phyloP scores from a whole-genome alignment of 306 rosid species.

The Glycine latifolia region DNA sequence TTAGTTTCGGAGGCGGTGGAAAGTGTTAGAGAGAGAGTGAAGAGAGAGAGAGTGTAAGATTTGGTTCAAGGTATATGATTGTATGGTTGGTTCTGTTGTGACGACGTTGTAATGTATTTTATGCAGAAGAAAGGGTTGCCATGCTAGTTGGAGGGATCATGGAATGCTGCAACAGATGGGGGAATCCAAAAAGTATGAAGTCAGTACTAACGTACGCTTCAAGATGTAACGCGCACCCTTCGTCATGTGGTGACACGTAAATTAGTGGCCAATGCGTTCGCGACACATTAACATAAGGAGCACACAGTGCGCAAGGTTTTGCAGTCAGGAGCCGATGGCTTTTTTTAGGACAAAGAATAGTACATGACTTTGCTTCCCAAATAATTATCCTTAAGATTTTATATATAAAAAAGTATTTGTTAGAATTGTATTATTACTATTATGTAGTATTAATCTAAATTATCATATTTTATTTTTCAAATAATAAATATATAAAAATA shows the following conservation, averaged over 20 bases:
- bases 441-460: background rate
- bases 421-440: background rate
- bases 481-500: too few relatives aligned
- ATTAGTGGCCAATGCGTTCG: background rate
- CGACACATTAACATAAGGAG: conserved; percentile 38
- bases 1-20: conserved; percentile 42
- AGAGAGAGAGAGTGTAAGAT: background rate
- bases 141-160: conserved; percentile 40
- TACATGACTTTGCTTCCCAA: background rate
- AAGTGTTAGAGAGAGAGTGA: background rate
- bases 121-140: conserved; percentile 35
- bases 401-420: background rate
- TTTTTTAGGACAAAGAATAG: background rate
- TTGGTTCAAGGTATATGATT: conserved; percentile 5
- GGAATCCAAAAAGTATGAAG: conserved; percentile 23
- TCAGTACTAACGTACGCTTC: conserved; percentile 22
- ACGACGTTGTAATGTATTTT: conserved; percentile 40
- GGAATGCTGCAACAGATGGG: conserved; percentile 45
- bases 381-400: background rate
- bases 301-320: conserved; percentile 29
- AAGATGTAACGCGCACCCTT: background rate
- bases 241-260: conserved; percentile 47
- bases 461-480: background rate
- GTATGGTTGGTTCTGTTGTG: conserved; percentile 29
- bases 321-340: background rate